A percentile compares a stretch with the other conserved stretches of the same genome.
phyloP scores from a whole-genome alignment of 371 early-diverging fungal species.

The Saksenaea vasiformis region DNA sequence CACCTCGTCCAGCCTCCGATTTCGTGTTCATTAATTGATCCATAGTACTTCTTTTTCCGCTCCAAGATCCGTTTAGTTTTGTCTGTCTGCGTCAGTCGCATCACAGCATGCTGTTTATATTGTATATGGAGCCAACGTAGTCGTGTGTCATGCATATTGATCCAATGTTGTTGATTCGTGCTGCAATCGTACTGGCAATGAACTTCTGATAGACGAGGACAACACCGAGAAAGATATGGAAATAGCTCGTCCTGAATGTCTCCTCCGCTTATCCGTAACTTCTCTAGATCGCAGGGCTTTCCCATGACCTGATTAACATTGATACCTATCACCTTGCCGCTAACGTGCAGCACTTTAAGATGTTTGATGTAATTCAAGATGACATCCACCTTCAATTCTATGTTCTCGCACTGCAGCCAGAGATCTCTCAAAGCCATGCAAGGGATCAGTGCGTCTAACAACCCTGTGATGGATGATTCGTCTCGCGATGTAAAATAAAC shows the following conservation, averaged over 20 bases:
- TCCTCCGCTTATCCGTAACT: background rate
- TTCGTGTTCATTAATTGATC: background rate
- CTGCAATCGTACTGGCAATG: background rate
- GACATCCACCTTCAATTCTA: background rate
- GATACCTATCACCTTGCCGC: background rate
- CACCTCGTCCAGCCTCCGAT: background rate
- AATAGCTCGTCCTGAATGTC: background rate
- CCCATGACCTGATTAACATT: background rate
- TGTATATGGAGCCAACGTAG: background rate
- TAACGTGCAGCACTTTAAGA: background rate
- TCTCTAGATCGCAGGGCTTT: background rate
- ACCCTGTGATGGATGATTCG: background rate
- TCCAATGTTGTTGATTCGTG: background rate
- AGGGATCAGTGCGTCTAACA: background rate
- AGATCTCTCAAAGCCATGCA: background rate
- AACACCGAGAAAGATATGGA: background rate
- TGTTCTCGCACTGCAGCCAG: background rate
- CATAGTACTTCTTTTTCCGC: background rate
- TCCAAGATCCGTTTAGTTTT: background rate
- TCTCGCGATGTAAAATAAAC: background rate
- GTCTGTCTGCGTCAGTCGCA: background rate
- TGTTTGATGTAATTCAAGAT: background rate
- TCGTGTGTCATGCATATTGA: background rate
- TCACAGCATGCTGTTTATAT: background rate
- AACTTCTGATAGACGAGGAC: background rate